Evolutionary conservation across 176 grass and related monocot genomes (phyloP).

Genomic region (Carex littledalei): DNA sequence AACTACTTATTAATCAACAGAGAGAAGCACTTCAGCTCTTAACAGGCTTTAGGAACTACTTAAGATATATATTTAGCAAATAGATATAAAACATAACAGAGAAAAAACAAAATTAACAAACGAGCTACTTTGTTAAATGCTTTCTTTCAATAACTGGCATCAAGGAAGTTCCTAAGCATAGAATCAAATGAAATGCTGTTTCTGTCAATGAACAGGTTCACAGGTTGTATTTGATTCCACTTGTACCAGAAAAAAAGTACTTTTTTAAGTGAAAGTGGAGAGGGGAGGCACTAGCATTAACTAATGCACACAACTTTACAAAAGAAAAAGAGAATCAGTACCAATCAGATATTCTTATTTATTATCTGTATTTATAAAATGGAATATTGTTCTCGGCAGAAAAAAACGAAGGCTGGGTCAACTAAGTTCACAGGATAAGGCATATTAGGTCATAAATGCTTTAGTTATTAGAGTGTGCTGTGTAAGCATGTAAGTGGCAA

Average conservation of each 20-base stretch:
- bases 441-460: background rate
- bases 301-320: background rate
- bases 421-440: background rate
- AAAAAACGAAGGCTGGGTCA: background rate
- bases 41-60: background rate
- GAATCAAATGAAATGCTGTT: background rate
- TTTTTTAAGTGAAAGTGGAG: background rate
- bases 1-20: background rate
- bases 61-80: background rate
- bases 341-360: background rate
- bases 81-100: background rate
- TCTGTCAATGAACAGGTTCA: background rate
- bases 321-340: background rate
- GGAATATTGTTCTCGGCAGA: background rate
- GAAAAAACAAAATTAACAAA: background rate
- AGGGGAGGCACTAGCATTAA: background rate
- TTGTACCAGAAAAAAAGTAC: background rate
- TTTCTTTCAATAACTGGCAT: conserved; percentile 4
- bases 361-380: background rate
- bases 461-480: background rate
- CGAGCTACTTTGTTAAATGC: background rate
- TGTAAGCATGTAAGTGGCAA: background rate
- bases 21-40: background rate
- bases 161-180: background rate
- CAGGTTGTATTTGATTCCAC: background rate